Conservation (phyloP, 805 yeast species). For the Suhomyces faveliae region DNA sequence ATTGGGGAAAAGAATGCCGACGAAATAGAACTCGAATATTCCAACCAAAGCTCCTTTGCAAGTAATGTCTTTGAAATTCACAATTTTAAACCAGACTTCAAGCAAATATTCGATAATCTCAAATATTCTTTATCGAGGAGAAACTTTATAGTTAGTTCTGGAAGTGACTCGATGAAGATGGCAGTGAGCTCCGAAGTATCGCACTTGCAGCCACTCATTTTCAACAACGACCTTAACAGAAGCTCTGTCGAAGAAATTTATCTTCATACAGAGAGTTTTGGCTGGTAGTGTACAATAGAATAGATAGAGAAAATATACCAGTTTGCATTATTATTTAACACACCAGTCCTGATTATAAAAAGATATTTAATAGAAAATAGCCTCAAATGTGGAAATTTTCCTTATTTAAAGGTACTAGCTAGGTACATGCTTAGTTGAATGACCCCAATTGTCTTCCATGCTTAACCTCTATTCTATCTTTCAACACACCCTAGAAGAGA, state of each 20-base stretch:
- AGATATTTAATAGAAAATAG: too few species aligned
- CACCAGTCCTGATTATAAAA: too few species aligned
- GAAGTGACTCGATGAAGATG: slow-evolving; percentile 41
- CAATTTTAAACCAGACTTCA: slow-evolving; percentile 21
- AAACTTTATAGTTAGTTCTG: slow-evolving; percentile 46
- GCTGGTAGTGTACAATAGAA: slow-evolving; percentile 29
- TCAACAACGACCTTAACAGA: slow-evolving; percentile 23
- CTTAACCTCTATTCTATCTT: too few species aligned
- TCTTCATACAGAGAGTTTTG: slow-evolving; percentile 52
- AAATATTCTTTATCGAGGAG: slow-evolving; percentile 20
- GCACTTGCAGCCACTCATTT: slow-evolving; percentile 33
- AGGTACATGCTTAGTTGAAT: too few species aligned
- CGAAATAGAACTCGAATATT: slow-evolving; percentile 1
- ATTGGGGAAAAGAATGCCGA: not conserved
- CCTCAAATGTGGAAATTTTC: too few species aligned
- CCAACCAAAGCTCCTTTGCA: not conserved
- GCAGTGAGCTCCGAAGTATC: slow-evolving; percentile 42
- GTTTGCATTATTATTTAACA: too few species aligned
- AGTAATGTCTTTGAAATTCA: slow-evolving; percentile 14
- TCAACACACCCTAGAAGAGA: too few species aligned
- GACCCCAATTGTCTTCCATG: too few species aligned
- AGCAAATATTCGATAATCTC: slow-evolving; percentile 15
- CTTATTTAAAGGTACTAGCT: too few species aligned
- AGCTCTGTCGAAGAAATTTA: slow-evolving; percentile 42
- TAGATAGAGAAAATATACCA: not conserved